Percentiles rank a stretch among this genome's conserved stretches.
phyloP scores from a whole-genome alignment of 768 basidiomycete genomes.

The Podaxis sp. region DNA sequence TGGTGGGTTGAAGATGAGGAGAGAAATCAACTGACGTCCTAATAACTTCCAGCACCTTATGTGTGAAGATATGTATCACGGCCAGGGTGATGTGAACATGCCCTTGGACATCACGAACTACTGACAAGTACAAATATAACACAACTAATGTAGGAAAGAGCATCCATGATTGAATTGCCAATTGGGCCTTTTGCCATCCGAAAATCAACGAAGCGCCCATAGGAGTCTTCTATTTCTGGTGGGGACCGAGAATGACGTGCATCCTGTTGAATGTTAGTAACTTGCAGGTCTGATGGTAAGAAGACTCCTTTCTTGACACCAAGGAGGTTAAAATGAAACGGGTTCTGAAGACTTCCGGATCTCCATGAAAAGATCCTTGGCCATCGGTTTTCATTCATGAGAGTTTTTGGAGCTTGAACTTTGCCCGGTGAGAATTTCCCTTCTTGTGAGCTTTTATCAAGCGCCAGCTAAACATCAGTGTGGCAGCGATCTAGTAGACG shows the following conservation, averaged over 20 bases:
- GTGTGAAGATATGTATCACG: slow-evolving; percentile 16
- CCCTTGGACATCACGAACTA: slow-evolving; percentile 7
- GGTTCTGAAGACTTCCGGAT: background rate
- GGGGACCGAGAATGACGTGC: slow-evolving; percentile 1
- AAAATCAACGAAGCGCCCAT: background rate
- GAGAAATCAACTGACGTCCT: background rate
- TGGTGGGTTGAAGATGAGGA: background rate
- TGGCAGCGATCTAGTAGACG: too few relatives aligned
- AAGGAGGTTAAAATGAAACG: slow-evolving; percentile 1
- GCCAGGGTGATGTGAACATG: slow-evolving; percentile 12
- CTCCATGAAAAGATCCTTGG: slow-evolving; percentile 5
- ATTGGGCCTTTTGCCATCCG: background rate
- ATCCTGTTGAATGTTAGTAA: background rate
- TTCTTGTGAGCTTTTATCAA: background rate
- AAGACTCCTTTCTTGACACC: background rate
- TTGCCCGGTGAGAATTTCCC: background rate
- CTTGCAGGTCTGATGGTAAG: slow-evolving; percentile 1
- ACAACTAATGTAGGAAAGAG: background rate
- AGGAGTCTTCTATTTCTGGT: background rate
- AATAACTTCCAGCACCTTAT: slow-evolving; percentile 13
- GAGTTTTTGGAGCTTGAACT: background rate
- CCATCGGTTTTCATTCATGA: slow-evolving; percentile 1
- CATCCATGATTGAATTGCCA: slow-evolving; percentile 1
- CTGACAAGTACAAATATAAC: slow-evolving; percentile 7
- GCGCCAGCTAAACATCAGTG: too few relatives aligned